These are phyloP conservation scores for Gynostemma pentaphyllum DNA, from an alignment of 306 rosid genomes.

Conservation along the genomic window DNA sequence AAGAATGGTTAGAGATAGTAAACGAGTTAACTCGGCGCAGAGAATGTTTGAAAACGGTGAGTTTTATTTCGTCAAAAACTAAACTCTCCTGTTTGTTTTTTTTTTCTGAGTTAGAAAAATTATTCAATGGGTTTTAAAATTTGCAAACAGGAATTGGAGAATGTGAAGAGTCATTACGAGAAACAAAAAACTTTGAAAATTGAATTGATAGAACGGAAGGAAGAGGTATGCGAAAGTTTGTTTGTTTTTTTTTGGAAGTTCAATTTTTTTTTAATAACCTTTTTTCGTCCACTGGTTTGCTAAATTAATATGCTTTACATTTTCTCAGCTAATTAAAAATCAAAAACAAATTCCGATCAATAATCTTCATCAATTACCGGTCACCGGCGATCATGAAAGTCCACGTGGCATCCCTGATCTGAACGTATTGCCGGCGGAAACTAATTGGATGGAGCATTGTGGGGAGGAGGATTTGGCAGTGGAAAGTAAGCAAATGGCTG, in stretches of 20 bases:
- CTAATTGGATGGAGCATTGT: too few species aligned
- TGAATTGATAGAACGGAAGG: conserved; percentile 27
- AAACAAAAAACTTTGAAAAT: conserved; percentile 17
- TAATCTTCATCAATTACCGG: conserved; percentile 5
- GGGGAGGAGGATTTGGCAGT: too few species aligned
- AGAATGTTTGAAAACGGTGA: conserved; percentile 21
- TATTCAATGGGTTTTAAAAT: too few species aligned
- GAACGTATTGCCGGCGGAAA: conserved; percentile 16
- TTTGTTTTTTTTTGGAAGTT: too few species aligned
- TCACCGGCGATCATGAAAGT: too few species aligned
- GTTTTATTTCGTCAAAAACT: conserved; percentile 1
- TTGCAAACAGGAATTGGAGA: conserved; percentile 30
- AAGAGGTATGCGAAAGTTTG: too few species aligned
- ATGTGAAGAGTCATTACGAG: conserved; percentile 16
- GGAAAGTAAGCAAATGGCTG: conserved; percentile 8
- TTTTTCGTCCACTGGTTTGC: too few species aligned
- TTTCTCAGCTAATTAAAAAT: neutral
- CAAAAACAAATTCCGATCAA: neutral
- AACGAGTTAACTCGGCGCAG: conserved; percentile 14
- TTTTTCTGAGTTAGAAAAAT: neutral
- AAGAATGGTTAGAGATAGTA: conserved; percentile 18
- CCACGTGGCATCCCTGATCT: conserved; percentile 36
- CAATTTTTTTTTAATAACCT: too few species aligned
- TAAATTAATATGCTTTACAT: too few species aligned
- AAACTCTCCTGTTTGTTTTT: neutral